Base-by-base conservation (phyloP, 2,329 filamentous ascomycete genomes). In the Botryotinia calthae region DNA sequence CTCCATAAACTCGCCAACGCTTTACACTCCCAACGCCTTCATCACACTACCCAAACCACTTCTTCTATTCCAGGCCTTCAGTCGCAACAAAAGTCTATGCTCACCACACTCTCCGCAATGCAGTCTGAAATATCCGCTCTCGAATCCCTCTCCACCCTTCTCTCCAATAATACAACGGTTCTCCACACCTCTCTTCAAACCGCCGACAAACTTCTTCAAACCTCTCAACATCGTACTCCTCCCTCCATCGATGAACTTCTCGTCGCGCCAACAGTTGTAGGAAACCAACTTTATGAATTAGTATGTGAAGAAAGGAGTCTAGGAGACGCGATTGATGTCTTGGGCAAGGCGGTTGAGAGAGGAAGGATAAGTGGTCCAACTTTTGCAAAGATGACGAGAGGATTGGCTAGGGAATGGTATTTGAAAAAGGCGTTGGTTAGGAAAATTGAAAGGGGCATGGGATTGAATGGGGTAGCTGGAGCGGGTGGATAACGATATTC, bases 231-330 rank as follows among this genome's bases (percentile, higher is more conserved):
- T 25, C 89, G 93, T 66, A 86, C 87, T 58, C 87, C 90, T 1
- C 94, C 95, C 0, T 89, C 91, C 65, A 91, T 98, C 66, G 96
- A 99, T 81, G 94, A 97, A 74, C 87, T 98, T 48, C 86, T 99
- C 4, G 93, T 98, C n/a, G 94, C 95, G 4, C 94, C 95, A 0
- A 98, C 94, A 0, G 91, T 98, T 1, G 96, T 98, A 7, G 93
- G 93, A 0, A 95, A 95, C 76, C 96, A 99, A 84, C 84, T 99
- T 34, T 99, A 98, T 82, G 90, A 91, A 65, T 85, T 97, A 2
- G 93, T 95, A 42, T 94, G 94, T 1, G 96, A 99, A 80, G 95
- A 98, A 83, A 87, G 91, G 76, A 94, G 93, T 4, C 87, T 97
- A 65, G 92, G 91, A 46, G 95, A 98, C 81, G 92, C 94, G 4